These are phyloP conservation scores for Voacanga thouarsii DNA, from an alignment of 257 asterid genomes.

Conservation along the genomic window DNA sequence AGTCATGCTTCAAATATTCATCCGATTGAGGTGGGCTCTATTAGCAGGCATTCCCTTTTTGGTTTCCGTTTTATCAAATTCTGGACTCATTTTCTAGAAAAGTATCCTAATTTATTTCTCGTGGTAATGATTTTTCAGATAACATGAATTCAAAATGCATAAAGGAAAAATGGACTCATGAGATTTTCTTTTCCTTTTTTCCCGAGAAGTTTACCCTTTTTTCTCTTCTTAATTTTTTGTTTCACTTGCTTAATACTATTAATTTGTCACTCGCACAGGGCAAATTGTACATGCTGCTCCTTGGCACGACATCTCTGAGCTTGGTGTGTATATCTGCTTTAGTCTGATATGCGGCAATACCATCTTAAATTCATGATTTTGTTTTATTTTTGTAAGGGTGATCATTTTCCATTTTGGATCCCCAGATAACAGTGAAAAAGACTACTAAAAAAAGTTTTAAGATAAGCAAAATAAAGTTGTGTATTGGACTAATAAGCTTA, in stretches of 20 bases:
- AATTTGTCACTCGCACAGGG: slow-evolving; percentile 46
- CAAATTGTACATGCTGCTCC: slow-evolving; percentile 69
- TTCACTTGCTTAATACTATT: slow-evolving; percentile 22
- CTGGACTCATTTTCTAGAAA: neutral
- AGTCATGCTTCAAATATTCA: slow-evolving; percentile 78
- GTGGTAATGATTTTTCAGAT: slow-evolving; percentile 13
- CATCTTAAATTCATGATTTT: slow-evolving; percentile 6
- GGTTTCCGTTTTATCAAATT: neutral
- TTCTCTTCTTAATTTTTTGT: slow-evolving; percentile 4
- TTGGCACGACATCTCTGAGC: slow-evolving; percentile 87
- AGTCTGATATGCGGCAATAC: slow-evolving; percentile 10
- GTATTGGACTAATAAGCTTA: neutral
- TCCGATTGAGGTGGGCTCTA: slow-evolving; percentile 56
- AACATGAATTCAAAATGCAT: slow-evolving; percentile 3
- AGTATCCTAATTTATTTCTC: neutral
- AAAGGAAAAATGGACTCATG: neutral
- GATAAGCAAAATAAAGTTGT: neutral
- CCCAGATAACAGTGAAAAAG: neutral
- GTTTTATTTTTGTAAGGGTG: slow-evolving; percentile 5
- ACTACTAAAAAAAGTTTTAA: neutral
- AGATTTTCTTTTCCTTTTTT: neutral
- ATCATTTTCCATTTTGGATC: slow-evolving; percentile 7
- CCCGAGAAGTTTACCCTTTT: neutral
- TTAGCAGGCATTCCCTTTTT: neutral
- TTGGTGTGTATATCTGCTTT: slow-evolving; percentile 45